These are phyloP conservation scores for Cephaloascus fragrans DNA, from an alignment of 805 yeast species.

Conservation along the genomic window DNA sequence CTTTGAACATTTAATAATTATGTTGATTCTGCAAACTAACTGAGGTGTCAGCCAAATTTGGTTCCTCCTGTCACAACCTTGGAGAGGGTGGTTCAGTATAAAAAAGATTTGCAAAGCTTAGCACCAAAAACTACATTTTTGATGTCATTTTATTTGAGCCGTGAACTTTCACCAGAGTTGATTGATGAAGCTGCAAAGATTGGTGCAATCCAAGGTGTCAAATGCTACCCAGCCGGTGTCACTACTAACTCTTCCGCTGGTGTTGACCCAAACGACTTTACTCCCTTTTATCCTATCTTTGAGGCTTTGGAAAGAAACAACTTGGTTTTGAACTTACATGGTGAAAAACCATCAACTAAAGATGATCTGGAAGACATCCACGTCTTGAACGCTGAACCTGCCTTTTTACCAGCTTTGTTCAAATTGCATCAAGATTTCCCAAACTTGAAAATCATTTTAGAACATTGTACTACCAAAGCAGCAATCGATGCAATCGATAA, in stretches of 20 bases:
- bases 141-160: constrained; percentile 82
- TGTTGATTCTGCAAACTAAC: neutral
- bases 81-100: constrained; percentile 63
- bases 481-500: constrained; percentile 72
- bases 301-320: constrained; percentile 75
- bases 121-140: constrained; percentile 81
- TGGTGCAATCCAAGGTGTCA: constrained; percentile 75
- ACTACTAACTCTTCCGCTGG: constrained; percentile 94
- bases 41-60: constrained; percentile 60
- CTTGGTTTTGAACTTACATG: constrained; percentile 82
- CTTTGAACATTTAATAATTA: neutral
- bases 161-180: constrained; percentile 76
- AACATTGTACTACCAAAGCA: constrained; percentile 89
- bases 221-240: constrained; percentile 98
- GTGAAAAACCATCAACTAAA: constrained; percentile 74
- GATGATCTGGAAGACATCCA: constrained; percentile 35
- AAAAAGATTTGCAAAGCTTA: constrained; percentile 46
- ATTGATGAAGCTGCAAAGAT: constrained; percentile 66
- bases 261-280: constrained; percentile 87
- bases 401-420: constrained; percentile 79
- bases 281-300: constrained; percentile 81
- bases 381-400: constrained; percentile 89
- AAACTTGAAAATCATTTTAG: constrained; percentile 73
- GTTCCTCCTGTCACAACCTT: constrained; percentile 85
- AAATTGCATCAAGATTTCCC: constrained; percentile 81